phyloP scores from a whole-genome alignment of 208 protist genomes.

The Leishmania braziliensis region DNA sequence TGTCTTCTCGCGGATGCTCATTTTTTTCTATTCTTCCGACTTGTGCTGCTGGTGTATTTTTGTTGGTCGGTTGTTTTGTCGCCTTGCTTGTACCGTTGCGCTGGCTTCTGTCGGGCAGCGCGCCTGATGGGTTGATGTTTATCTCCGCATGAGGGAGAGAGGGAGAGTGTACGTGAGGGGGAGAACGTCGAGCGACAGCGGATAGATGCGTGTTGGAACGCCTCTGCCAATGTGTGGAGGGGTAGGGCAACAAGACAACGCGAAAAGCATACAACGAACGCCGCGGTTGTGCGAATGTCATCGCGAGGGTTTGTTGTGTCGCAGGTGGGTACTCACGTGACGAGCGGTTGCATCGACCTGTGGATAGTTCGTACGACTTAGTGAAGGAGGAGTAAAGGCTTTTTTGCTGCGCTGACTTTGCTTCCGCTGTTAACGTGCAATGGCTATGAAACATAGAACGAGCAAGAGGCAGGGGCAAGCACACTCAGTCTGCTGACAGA shows the following conservation, averaged over 20 bases:
- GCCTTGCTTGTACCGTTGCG: neutral
- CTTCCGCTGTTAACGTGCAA: neutral
- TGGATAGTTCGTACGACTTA: neutral
- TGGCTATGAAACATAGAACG: neutral
- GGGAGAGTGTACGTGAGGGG: neutral
- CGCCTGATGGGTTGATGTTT: neutral
- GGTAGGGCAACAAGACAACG: neutral
- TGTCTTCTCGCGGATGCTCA: constrained; percentile 51
- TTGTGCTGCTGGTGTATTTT: neutral
- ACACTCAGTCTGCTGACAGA: neutral
- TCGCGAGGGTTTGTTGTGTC: neutral
- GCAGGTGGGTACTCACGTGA: neutral
- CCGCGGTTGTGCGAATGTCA: neutral
- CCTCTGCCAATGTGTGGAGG: neutral
- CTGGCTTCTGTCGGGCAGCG: neutral
- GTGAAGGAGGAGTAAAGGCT: neutral
- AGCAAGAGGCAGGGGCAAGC: too few relatives aligned
- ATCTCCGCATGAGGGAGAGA: neutral
- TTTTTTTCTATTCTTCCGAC: constrained; percentile 1
- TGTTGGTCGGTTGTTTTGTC: too few relatives aligned
- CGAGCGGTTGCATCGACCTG: neutral
- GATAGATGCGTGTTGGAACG: neutral
- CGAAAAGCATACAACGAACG: too few relatives aligned
- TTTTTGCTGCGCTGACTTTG: neutral
- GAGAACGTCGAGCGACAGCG: neutral